Evolutionary conservation across 1,284 basidiomycete genomes (phyloP).

Genomic region (Trichosporon sp.): DNA sequence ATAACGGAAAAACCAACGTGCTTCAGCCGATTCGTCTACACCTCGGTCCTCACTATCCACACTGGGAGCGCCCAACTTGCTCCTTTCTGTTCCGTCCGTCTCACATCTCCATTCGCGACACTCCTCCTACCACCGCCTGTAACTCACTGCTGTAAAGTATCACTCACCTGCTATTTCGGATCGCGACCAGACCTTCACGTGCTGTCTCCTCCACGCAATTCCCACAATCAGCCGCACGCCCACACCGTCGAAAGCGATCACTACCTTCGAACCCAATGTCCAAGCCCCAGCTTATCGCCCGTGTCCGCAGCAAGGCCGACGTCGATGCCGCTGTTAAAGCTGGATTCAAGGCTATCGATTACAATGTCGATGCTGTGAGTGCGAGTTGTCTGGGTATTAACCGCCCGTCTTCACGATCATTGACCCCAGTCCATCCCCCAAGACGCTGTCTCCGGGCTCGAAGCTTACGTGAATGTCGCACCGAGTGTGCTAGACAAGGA

Average conservation of each 20-base stretch:
- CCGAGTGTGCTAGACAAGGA: conserved; percentile 6
- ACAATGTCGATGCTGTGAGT: background rate
- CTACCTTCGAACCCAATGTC: background rate
- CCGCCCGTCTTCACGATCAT: no score
- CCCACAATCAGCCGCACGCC: no score
- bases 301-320: background rate
- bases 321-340: background rate
- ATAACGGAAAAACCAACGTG: conserved; percentile 18
- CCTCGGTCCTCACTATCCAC: background rate
- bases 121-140: background rate
- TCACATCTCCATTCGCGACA: no score
- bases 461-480: background rate
- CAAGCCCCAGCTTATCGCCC: background rate
- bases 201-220: no score
- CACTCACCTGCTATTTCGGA: no score
- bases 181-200: no score
- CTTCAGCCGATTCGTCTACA: background rate
- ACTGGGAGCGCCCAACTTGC: background rate
- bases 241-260: no score
- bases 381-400: background rate
- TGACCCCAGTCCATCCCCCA: background rate
- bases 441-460: background rate
- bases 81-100: background rate
- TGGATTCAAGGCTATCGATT: background rate
- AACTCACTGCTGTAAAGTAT: no score